Evolutionary conservation across 306 rosid genomes (phyloP).

Genomic region (Betula pendula): DNA sequence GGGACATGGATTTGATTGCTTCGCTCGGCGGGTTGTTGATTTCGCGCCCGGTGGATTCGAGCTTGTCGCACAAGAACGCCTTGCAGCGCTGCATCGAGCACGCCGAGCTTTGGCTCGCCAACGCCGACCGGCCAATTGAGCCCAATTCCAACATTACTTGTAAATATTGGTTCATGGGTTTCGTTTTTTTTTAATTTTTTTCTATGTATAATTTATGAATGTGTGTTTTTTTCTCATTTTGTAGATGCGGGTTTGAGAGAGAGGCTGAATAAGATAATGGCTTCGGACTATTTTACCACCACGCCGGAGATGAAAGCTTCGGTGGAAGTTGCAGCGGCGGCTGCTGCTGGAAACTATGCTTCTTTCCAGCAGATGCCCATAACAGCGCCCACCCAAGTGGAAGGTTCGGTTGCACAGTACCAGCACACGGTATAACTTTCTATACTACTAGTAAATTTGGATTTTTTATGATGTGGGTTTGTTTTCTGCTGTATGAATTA

Average conservation of each 20-base stretch:
- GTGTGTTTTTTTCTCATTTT: background rate
- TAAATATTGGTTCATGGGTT: slow-evolving; percentile 19
- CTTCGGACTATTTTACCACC: slow-evolving; percentile 79
- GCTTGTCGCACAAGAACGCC: slow-evolving; percentile 83
- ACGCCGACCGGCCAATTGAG: slow-evolving; percentile 66
- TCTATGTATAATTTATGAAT: background rate
- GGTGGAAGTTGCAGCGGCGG: slow-evolving; percentile 77
- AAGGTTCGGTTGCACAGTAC: slow-evolving; percentile 49
- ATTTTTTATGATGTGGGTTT: background rate
- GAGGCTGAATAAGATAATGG: slow-evolving; percentile 82
- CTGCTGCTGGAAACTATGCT: slow-evolving; percentile 72
- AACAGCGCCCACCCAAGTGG: slow-evolving; percentile 47
- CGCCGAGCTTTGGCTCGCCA: slow-evolving; percentile 81
- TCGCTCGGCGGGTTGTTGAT: slow-evolving; percentile 58
- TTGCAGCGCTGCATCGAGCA: slow-evolving; percentile 78
- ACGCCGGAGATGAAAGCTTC: slow-evolving; percentile 92
- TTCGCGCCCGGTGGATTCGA: slow-evolving; percentile 78
- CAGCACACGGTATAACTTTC: slow-evolving; percentile 60
- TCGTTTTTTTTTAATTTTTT: background rate
- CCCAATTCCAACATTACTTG: slow-evolving; percentile 68
- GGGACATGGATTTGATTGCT: slow-evolving; percentile 80
- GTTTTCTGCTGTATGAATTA: background rate
- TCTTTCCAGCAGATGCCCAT: slow-evolving; percentile 77
- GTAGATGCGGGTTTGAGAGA: slow-evolving; percentile 82
- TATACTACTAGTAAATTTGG: background rate